Evolutionary conservation across 305 asterid species (phyloP).

Genomic region (Fraxinus platypoda): DNA sequence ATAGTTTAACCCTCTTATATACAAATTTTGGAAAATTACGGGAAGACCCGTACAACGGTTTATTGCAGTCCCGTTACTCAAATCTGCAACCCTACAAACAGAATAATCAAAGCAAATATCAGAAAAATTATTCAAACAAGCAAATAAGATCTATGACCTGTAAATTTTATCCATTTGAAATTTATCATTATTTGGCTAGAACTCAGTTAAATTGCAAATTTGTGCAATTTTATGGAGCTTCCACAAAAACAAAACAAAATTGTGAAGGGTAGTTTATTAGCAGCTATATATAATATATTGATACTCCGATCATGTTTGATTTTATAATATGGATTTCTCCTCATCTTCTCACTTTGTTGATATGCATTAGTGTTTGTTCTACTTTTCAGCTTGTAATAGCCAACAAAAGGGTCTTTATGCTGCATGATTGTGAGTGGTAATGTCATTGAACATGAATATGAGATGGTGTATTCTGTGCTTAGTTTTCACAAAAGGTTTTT

Average conservation of each 20-base stretch:
- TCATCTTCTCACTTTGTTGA: background rate
- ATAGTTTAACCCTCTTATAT: background rate
- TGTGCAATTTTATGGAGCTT: background rate
- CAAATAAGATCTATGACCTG: background rate
- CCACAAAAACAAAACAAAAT: background rate
- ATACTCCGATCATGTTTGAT: background rate
- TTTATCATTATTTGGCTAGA: background rate
- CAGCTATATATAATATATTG: background rate
- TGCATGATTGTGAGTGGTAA: background rate
- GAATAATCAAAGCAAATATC: background rate
- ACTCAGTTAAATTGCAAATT: background rate
- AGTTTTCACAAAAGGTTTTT: background rate
- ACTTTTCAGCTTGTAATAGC: background rate
- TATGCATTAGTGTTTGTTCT: background rate
- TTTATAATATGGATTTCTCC: background rate
- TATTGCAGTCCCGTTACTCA: background rate
- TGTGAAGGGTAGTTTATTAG: background rate
- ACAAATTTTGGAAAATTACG: background rate
- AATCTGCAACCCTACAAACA: background rate
- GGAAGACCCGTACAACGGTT: background rate
- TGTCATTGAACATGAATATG: background rate
- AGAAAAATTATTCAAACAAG: background rate
- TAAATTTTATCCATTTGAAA: background rate
- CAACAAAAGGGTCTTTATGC: background rate
- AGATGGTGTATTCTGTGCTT: background rate